Base-by-base conservation (phyloP, 2,329 filamentous ascomycete genomes). In the Cladosporium velox region DNA sequence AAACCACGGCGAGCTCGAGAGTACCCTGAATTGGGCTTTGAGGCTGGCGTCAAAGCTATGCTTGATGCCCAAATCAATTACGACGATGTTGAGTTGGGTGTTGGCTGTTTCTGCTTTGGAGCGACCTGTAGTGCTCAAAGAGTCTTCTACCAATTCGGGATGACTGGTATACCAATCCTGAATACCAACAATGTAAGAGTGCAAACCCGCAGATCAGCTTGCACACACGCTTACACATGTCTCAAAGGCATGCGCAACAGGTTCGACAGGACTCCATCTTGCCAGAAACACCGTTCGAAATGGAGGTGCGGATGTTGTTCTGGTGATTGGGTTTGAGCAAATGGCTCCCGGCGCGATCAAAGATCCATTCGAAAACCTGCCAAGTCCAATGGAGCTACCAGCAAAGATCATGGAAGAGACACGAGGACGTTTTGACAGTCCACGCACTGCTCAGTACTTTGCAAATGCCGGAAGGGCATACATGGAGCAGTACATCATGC, bases 131-230 rank as follows among this genome's bases (percentile, higher is more conserved):
- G 91, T 80, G 94, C 93, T 55, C 94, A 98, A 84, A 90, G 94
- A 70, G 93, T 98, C 75, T 97, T 98, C 82, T 98, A 98, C 82
- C 94, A 98, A 81, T 97, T 98, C 79, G 95, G 94, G 82, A 93
- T 97, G 90, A 97, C 93, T 54, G 86, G 90, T 75, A 97, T 98
- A 73, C 94, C 94, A 75, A 92, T 98, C 77, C 93, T 96, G 85
- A 98, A 98, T 76, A 92, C 97, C 76, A 98, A 97, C 86, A 98
- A 98, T 85, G 97, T 97, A 32, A 32, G 30, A 32, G 30, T 32
- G 30, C 30, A 10, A 32, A 10, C 10, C 30, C 10, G 10, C 30
- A 32, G 10, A 6, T 32, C 10, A 10, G 30, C 30, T 10, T 32
- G 30, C 30, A 10, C 30, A 32, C 5, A 32, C 30, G 30, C 30